phyloP scores from a whole-genome alignment of 1,284 basidiomycete species.

The Schizopora paradoxa region DNA sequence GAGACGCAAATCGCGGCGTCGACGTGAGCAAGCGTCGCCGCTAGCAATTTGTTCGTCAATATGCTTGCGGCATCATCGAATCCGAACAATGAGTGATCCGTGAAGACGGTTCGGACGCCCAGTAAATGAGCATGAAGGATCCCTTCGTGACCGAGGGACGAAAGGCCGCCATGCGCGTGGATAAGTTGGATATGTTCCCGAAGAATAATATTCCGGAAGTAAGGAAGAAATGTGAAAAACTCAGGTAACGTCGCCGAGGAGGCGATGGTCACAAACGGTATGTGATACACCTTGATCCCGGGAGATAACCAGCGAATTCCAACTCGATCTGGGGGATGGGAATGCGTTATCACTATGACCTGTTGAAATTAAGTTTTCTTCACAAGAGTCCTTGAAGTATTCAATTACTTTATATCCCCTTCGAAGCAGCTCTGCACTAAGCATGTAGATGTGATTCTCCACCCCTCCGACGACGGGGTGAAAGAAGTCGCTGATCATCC shows the following conservation, averaged over 20 bases:
- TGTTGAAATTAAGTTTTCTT: slow-evolving; percentile 30
- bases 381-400: slow-evolving; percentile 4
- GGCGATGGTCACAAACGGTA: slow-evolving; percentile 85
- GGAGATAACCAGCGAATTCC: slow-evolving; percentile 87
- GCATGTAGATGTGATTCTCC: slow-evolving; percentile 94
- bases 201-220: slow-evolving; percentile 83
- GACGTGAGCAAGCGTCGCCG: slow-evolving; percentile 81
- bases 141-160: slow-evolving; percentile 87
- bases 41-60: slow-evolving; percentile 92
- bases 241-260: slow-evolving; percentile 92
- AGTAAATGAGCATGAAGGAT: slow-evolving; percentile 85
- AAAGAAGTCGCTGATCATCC: slow-evolving; percentile 98
- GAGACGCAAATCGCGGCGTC: slow-evolving; percentile 96
- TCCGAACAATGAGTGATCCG: slow-evolving; percentile 95
- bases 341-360: slow-evolving; percentile 95
- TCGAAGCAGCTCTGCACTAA: slow-evolving; percentile 77
- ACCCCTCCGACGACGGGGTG: slow-evolving; percentile 93
- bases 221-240: slow-evolving; percentile 89
- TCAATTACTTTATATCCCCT: slow-evolving; percentile 76
- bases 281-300: slow-evolving; percentile 89
- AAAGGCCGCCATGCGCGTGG: slow-evolving; percentile 90
- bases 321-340: slow-evolving; percentile 78
- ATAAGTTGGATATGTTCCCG: slow-evolving; percentile 86
- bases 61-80: slow-evolving; percentile 96
- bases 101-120: slow-evolving; percentile 86